phyloP scores from a whole-genome alignment of 768 basidiomycete species.

The Leccinum olivaceopallidum region DNA sequence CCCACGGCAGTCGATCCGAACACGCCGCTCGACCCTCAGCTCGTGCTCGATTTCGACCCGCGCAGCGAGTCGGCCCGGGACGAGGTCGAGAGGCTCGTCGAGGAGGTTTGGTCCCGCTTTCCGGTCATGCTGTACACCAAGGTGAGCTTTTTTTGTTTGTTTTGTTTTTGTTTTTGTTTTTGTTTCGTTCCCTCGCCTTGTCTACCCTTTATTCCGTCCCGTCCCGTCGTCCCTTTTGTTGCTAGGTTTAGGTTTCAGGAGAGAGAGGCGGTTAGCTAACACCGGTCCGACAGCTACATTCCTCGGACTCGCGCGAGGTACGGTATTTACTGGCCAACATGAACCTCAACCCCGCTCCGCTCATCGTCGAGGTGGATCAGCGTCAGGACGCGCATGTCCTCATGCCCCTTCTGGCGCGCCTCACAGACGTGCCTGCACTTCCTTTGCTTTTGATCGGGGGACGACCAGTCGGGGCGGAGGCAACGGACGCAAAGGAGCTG shows the following conservation, averaged over 20 bases:
- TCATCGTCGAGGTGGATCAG: slow-evolving; percentile 70
- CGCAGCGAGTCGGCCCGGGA: slow-evolving; percentile 57
- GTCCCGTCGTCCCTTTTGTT: background rate
- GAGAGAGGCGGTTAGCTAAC: slow-evolving; percentile 3
- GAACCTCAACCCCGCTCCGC: slow-evolving; percentile 60
- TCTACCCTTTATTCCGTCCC: background rate
- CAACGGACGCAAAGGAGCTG: slow-evolving; percentile 14
- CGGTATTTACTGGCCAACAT: slow-evolving; percentile 57
- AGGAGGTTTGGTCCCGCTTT: slow-evolving; percentile 69
- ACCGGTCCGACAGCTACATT: slow-evolving; percentile 49
- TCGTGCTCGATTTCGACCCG: slow-evolving; percentile 83
- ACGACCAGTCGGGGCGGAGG: slow-evolving; percentile 44
- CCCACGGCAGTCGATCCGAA: slow-evolving; percentile 64
- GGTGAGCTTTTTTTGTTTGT: slow-evolving; percentile 36
- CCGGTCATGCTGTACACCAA: slow-evolving; percentile 78
- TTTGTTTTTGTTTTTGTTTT: background rate
- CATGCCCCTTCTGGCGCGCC: slow-evolving; percentile 57
- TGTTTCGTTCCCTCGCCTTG: background rate
- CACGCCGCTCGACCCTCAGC: slow-evolving; percentile 71
- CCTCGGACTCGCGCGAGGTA: slow-evolving; percentile 64
- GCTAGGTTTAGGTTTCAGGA: slow-evolving; percentile 7
- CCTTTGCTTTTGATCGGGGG: slow-evolving; percentile 75
- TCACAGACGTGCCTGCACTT: slow-evolving; percentile 54
- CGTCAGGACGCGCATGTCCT: slow-evolving; percentile 71
- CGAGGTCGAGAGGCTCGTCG: slow-evolving; percentile 59